phyloP scores from a whole-genome alignment of 2,329 filamentous ascomycete genomes.

The Paradendryphiella salina region DNA sequence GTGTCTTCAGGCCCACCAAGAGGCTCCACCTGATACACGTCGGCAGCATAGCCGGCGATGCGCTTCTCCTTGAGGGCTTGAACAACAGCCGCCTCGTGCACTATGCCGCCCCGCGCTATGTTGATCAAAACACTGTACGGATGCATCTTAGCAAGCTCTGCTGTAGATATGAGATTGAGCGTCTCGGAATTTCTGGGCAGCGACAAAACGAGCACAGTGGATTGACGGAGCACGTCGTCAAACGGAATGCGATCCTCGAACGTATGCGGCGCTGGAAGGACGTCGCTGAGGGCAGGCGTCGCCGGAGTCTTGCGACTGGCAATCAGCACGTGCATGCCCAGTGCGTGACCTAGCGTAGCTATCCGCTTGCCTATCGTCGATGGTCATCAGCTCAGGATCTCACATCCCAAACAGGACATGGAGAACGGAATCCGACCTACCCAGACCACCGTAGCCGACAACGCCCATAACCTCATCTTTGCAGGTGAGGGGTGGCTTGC shows the following conservation, averaged over 20 bases:
- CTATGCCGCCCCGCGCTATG: constrained; percentile 55
- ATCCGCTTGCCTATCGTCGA: constrained; percentile 48
- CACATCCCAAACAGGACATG: constrained; percentile 11
- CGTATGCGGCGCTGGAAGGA: constrained; percentile 7
- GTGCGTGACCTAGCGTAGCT: constrained; percentile 49
- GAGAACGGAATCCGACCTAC: constrained; percentile 28
- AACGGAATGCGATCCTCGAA: constrained; percentile 43
- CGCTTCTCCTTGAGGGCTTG: constrained; percentile 50
- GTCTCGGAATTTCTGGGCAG: constrained; percentile 41
- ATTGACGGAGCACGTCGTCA: constrained; percentile 41
- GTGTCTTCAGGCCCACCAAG: constrained; percentile 48
- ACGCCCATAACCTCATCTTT: constrained; percentile 56
- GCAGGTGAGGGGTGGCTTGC: constrained; percentile 51
- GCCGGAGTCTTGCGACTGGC: constrained; percentile 47
- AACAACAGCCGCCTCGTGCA: constrained; percentile 56
- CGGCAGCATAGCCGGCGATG: constrained; percentile 56
- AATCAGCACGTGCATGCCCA: constrained; percentile 56
- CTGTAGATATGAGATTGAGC: constrained; percentile 38
- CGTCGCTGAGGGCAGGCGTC: constrained; percentile 7
- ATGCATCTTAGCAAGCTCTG: constrained; percentile 53
- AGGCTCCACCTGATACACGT: constrained; percentile 57
- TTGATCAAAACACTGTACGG: constrained; percentile 54
- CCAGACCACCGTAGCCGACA: constrained; percentile 56
- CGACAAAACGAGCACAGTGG: constrained; percentile 47
- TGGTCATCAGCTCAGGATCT: constrained; percentile 14